These are phyloP conservation scores for Phragmites australis DNA, from an alignment of 176 grass and related monocot species.

Conservation along the genomic window DNA sequence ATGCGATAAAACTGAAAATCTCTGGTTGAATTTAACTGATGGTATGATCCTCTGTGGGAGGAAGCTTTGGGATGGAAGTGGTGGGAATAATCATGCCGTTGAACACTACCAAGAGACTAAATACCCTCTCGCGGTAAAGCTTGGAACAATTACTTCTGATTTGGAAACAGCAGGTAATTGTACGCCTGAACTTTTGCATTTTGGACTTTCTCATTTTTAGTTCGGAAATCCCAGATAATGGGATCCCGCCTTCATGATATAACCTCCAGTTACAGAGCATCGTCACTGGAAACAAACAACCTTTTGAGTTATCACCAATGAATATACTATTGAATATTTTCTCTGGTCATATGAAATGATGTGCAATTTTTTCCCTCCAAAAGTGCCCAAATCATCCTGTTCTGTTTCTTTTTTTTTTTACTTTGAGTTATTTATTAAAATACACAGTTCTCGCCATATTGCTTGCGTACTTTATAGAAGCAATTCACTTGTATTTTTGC, in stretches of 20 bases:
- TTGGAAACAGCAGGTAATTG: conserved; percentile 94
- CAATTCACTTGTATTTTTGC: too few species aligned
- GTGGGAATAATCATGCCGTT: conserved; percentile 94
- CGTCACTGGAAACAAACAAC: background rate
- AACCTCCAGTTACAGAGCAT: background rate
- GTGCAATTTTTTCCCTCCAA: too few species aligned
- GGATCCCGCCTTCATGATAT: background rate
- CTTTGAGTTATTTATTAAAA: too few species aligned
- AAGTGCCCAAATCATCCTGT: too few species aligned
- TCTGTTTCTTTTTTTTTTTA: too few species aligned
- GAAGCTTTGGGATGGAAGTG: conserved; percentile 85
- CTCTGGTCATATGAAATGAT: background rate
- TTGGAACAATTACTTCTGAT: conserved; percentile 91
- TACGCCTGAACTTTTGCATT: conserved; percentile 34
- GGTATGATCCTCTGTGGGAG: conserved; percentile 89
- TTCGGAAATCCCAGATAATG: background rate
- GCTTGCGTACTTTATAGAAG: too few species aligned
- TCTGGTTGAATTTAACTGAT: conserved; percentile 98
- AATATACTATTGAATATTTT: background rate
- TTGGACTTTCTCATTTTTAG: background rate
- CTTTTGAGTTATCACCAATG: background rate
- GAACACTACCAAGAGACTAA: conserved; percentile 87
- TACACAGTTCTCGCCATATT: too few species aligned
- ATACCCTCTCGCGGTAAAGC: conserved; percentile 91
- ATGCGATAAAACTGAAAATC: conserved; percentile 95